phyloP scores from a whole-genome alignment of 1,284 basidiomycete species.

The Anthracocystis setariae region DNA sequence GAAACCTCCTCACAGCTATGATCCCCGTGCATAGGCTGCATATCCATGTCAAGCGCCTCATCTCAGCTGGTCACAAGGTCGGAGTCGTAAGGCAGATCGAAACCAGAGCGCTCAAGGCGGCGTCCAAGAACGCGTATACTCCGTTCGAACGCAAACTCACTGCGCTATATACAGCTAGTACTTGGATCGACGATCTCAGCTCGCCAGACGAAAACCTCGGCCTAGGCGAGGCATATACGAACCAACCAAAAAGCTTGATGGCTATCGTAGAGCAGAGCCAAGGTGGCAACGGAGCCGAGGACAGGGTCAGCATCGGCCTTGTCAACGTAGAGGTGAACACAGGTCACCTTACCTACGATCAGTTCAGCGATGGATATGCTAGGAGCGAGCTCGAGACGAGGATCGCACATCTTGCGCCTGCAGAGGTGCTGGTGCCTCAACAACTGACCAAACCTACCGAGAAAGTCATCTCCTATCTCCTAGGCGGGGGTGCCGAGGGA shows the following conservation, averaged over 20 bases:
- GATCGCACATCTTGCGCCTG: conserved; percentile 72
- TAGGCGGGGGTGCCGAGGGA: conserved; percentile 68
- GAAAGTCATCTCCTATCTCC: conserved; percentile 78
- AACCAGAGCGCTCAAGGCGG: conserved; percentile 94
- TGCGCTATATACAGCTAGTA: conserved; percentile 85
- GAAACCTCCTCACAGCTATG: conserved; percentile 84
- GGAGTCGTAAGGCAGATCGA: conserved; percentile 90
- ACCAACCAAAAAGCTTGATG: conserved; percentile 50
- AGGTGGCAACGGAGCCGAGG: conserved; percentile 73
- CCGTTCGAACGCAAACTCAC: conserved; percentile 85
- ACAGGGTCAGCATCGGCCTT: conserved; percentile 77
- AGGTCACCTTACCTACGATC: conserved; percentile 90
- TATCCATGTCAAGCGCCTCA: conserved; percentile 82
- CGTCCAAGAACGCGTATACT: conserved; percentile 61
- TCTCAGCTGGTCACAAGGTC: conserved; percentile 83
- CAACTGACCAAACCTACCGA: conserved; percentile 79
- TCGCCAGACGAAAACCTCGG: conserved; percentile 73
- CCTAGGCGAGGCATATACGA: conserved; percentile 28
- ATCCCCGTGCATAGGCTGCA: conserved; percentile 83
- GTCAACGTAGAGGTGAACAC: conserved; percentile 85
- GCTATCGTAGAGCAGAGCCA: conserved; percentile 75
- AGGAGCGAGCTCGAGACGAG: conserved; percentile 64
- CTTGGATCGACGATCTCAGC: conserved; percentile 78
- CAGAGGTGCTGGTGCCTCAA: conserved; percentile 78
- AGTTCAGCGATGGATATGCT: conserved; percentile 70